Percentiles rank a stretch among this genome's conserved stretches.
phyloP scores from a whole-genome alignment of 1,284 basidiomycete species.

The Coriolopsis trogii region DNA sequence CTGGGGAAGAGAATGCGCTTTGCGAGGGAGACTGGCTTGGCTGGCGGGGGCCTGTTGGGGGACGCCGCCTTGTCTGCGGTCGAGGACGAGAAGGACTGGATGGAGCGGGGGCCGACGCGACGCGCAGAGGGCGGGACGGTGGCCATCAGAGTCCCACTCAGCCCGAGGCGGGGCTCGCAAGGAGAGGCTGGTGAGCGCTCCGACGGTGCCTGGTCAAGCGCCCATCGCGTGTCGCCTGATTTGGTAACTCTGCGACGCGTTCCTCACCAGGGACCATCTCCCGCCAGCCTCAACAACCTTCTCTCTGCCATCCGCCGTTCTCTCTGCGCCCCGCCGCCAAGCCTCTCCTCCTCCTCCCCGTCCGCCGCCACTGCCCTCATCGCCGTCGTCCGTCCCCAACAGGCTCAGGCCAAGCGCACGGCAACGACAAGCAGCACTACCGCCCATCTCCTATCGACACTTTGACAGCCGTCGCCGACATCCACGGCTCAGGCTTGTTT shows the following conservation, averaged over 20 bases:
- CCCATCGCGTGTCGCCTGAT: too few species aligned
- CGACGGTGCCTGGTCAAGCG: slow-evolving; percentile 3
- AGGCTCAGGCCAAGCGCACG: too few species aligned
- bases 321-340: too few species aligned
- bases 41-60: slow-evolving; percentile 18
- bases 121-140: slow-evolving; percentile 25
- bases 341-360: too few species aligned
- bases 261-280: too few species aligned
- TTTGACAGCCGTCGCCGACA: slow-evolving; percentile 11
- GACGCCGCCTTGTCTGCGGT: slow-evolving; percentile 29
- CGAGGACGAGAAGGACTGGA: slow-evolving; percentile 35
- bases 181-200: background rate
- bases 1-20: slow-evolving; percentile 73
- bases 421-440: background rate
- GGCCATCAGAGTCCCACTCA: slow-evolving; percentile 25
- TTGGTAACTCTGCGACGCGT: too few species aligned
- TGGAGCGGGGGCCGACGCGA: slow-evolving; percentile 32
- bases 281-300: too few species aligned
- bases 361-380: too few species aligned
- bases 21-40: slow-evolving; percentile 47
- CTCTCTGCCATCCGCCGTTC: too few species aligned
- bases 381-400: too few species aligned
- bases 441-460: background rate
- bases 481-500: slow-evolving; percentile 11
- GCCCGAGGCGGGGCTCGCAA: slow-evolving; percentile 7